phyloP scores from a whole-genome alignment of 2,329 filamentous ascomycete genomes.

The Scedosporium aurantiacum region DNA sequence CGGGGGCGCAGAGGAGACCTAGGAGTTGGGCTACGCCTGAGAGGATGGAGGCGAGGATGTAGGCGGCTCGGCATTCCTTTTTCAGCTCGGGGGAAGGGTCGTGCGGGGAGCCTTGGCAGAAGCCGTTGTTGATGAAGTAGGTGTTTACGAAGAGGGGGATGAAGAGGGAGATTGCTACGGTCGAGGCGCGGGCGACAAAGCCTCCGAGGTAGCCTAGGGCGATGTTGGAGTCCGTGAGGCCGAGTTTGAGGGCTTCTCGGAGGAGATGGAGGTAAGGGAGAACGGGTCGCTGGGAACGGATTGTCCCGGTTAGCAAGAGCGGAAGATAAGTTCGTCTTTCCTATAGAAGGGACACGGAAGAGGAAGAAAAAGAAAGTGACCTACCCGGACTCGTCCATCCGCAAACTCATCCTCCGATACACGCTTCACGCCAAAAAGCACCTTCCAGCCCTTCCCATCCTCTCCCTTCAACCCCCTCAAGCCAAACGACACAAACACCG shows the following conservation, averaged over 20 bases:
- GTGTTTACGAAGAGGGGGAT: slow-evolving; percentile 88
- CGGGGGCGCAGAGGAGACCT: slow-evolving; percentile 71
- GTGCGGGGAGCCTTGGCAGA: slow-evolving; percentile 58
- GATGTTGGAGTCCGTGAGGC: slow-evolving; percentile 66
- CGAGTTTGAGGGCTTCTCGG: slow-evolving; percentile 54
- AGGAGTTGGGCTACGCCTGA: slow-evolving; percentile 83
- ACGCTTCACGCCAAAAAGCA: slow-evolving; percentile 35
- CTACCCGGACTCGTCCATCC: slow-evolving; percentile 16
- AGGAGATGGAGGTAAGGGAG: slow-evolving; percentile 51
- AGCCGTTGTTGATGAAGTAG: slow-evolving; percentile 72
- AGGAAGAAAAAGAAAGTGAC: background rate
- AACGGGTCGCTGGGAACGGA: slow-evolving; percentile 16
- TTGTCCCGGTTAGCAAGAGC: background rate
- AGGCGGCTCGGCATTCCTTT: slow-evolving; percentile 73
- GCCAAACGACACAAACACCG: slow-evolving; percentile 67
- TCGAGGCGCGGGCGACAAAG: slow-evolving; percentile 88
- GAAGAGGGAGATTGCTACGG: slow-evolving; percentile 89
- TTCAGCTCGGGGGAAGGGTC: slow-evolving; percentile 66
- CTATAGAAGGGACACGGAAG: background rate
- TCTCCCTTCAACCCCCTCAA: slow-evolving; percentile 60
- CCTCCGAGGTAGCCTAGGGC: slow-evolving; percentile 83
- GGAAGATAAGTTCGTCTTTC: background rate
- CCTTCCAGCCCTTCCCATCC: slow-evolving; percentile 61
- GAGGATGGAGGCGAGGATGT: slow-evolving; percentile 75
- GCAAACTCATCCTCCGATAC: slow-evolving; percentile 13